Evolutionary conservation across 768 basidiomycete species (phyloP).

Genomic region (Lactifluus rugatus): DNA sequence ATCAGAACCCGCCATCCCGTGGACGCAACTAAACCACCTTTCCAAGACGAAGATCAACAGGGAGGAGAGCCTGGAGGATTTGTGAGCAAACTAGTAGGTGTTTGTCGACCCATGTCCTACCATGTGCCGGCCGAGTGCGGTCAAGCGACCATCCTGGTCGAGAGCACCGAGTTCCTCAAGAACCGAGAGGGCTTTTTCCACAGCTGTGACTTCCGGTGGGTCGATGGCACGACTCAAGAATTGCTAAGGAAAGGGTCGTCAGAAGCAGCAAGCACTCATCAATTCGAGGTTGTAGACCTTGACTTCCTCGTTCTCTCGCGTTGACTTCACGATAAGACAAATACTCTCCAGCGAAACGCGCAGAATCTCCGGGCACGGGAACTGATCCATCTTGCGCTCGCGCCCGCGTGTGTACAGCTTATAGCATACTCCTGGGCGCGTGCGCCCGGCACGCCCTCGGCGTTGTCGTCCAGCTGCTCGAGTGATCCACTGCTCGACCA

Average conservation of each 20-base stretch:
- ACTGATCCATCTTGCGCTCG: slow-evolving; percentile 56
- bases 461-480: slow-evolving; percentile 76
- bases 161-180: slow-evolving; percentile 75
- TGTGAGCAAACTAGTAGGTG: background rate
- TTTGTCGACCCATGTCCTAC: slow-evolving; percentile 28
- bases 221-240: slow-evolving; percentile 72
- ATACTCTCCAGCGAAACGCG: slow-evolving; percentile 80
- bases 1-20: background rate
- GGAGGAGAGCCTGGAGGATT: slow-evolving; percentile 60
- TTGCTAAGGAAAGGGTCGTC: slow-evolving; percentile 28
- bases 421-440: slow-evolving; percentile 73
- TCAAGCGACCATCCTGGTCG: slow-evolving; percentile 50
- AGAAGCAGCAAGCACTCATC: background rate
- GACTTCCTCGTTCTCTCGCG: slow-evolving; percentile 68
- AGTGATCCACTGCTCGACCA: slow-evolving; percentile 74
- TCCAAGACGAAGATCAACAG: slow-evolving; percentile 76
- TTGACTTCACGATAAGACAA: slow-evolving; percentile 72
- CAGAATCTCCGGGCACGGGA: slow-evolving; percentile 81
- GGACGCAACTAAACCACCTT: slow-evolving; percentile 40
- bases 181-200: slow-evolving; percentile 67
- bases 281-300: slow-evolving; percentile 34
- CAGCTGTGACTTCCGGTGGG: slow-evolving; percentile 65
- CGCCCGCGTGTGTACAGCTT: slow-evolving; percentile 76
- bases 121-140: slow-evolving; percentile 76
- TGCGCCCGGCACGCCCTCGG: slow-evolving; percentile 84